phyloP scores from a whole-genome alignment of 805 yeast species.

The Candida multigemmis region DNA sequence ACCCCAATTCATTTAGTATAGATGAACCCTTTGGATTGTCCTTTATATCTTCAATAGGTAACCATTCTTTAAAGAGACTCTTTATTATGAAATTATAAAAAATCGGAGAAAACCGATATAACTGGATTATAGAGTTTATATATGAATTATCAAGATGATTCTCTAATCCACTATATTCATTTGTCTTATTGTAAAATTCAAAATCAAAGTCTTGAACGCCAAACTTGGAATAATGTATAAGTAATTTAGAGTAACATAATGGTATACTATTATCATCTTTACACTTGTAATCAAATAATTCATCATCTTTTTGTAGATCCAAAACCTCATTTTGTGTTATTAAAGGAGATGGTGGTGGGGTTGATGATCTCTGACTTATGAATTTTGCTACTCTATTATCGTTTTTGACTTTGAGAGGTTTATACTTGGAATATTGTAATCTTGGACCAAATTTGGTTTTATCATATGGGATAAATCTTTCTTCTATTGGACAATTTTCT shows the following conservation, averaged over 20 bases:
- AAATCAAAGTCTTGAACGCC: constrained; percentile 95
- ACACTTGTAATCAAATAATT: no score
- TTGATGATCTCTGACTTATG: no score
- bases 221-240: constrained; percentile 75
- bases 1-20: constrained; percentile 75
- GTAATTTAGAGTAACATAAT: constrained; percentile 64
- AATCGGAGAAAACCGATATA: constrained; percentile 70
- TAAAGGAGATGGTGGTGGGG: not conserved
- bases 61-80: constrained; percentile 40
- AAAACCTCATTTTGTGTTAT: not conserved
- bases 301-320: not conserved
- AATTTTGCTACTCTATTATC: constrained; percentile 5
- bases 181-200: constrained; percentile 67
- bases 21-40: constrained; percentile 38
- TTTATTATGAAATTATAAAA: constrained; percentile 57
- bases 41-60: constrained; percentile 29
- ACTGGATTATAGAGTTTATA: constrained; percentile 64
- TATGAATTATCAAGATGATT: constrained; percentile 74
- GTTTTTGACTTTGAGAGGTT: constrained; percentile 5
- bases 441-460: constrained; percentile 7
- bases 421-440: constrained; percentile 6
- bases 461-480: constrained; percentile 7
- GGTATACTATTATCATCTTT: constrained; percentile 41
- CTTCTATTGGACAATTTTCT: constrained; percentile 5
- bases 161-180: constrained; percentile 71